Evolutionary conservation across 108 stramenopile genomes (phyloP).

Genomic region (Fragilaria radians): DNA sequence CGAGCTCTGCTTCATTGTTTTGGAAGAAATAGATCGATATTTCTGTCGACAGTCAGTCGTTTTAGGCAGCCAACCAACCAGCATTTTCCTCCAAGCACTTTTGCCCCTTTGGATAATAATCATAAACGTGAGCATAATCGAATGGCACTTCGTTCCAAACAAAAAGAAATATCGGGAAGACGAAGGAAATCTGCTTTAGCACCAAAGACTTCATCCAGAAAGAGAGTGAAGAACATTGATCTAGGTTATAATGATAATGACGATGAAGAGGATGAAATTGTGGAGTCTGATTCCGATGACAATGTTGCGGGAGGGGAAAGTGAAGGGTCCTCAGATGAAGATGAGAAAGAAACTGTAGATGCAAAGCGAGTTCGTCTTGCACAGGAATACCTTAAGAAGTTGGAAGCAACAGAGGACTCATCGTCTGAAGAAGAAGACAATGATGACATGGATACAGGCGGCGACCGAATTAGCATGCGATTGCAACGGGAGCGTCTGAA

Average conservation of each 20-base stretch:
- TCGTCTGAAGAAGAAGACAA: conserved; percentile 19
- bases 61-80: no score
- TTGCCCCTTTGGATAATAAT: no score
- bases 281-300: conserved; percentile 31
- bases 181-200: neutral
- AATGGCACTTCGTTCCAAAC: neutral
- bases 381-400: conserved; percentile 63
- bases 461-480: conserved; percentile 27
- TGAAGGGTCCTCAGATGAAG: conserved; percentile 24
- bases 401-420: conserved; percentile 36
- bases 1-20: no score
- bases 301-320: conserved; percentile 13
- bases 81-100: no score
- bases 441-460: conserved; percentile 26
- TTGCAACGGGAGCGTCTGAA: conserved; percentile 57
- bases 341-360: conserved; percentile 72
- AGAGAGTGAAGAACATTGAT: neutral
- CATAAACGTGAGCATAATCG: no score
- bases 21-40: no score
- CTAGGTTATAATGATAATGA: conserved; percentile 8
- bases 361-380: conserved; percentile 76
- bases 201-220: neutral
- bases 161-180: neutral
- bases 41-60: no score
- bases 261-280: conserved; percentile 28